These are phyloP conservation scores for Sapria himalayana DNA, from an alignment of 345 rosid species.

Conservation along the genomic window DNA sequence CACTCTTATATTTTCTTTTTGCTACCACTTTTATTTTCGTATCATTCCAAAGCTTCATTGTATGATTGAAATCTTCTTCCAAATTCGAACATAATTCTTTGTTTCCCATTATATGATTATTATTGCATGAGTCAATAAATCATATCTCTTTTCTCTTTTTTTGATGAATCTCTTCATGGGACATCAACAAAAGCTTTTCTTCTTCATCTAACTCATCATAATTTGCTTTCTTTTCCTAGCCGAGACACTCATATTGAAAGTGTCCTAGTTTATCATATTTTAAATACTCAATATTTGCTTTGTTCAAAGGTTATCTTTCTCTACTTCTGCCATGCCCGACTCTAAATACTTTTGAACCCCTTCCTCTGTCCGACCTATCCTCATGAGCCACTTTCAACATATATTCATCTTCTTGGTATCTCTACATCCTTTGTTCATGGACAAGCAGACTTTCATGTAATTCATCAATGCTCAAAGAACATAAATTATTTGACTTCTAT, in stretches of 20 bases:
- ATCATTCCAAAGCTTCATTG: neutral
- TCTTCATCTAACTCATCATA: constrained; percentile 2
- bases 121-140: constrained; percentile 1
- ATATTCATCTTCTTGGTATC: constrained; percentile 2
- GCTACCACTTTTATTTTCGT: neutral
- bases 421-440: constrained; percentile 5
- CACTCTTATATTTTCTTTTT: neutral
- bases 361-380: constrained; percentile 2
- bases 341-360: neutral
- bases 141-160: constrained; percentile 2
- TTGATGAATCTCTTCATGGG: neutral
- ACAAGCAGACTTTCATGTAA: constrained; percentile 3
- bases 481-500: no score
- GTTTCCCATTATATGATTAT: constrained; percentile 4
- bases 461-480: constrained; percentile 6
- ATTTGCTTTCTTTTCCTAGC: neutral
- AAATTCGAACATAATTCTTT: constrained; percentile 1
- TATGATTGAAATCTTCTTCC: neutral
- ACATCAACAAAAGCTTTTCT: neutral
- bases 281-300: constrained; percentile 2
- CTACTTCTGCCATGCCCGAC: constrained; percentile 4
- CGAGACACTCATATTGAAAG: constrained; percentile 2
- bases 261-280: constrained; percentile 3
- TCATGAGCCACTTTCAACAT: neutral
- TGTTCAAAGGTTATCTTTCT: neutral